A percentile compares a stretch with the other conserved stretches of the same genome.
Conservation (phyloP, 495 filamentous ascomycete species). For the Talaromyces trachyspermus region DNA sequence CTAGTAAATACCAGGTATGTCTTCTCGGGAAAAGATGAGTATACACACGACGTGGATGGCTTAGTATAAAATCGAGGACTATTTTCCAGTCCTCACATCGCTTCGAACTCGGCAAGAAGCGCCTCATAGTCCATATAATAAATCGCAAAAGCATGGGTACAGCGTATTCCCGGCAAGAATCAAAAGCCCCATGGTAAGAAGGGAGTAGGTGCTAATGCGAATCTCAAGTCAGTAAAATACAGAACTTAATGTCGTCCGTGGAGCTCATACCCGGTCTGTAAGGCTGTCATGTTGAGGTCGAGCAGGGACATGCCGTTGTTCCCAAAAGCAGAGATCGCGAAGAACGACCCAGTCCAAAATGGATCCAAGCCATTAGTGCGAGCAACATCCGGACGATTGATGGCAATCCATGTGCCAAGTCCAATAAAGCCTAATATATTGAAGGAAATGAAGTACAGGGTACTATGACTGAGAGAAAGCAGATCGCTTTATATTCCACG, state of each 20-base stretch:
- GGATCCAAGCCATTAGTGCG: slow-evolving; percentile 63
- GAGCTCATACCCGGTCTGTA: slow-evolving; percentile 27
- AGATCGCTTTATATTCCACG: slow-evolving; percentile 71
- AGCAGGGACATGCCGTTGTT: slow-evolving; percentile 83
- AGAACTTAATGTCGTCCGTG: not conserved
- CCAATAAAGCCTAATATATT: slow-evolving; percentile 65
- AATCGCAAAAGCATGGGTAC: slow-evolving; percentile 74
- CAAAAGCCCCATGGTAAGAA: slow-evolving; percentile 67
- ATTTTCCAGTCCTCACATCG: slow-evolving; percentile 44
- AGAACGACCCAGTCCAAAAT: slow-evolving; percentile 34
- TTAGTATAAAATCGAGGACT: slow-evolving; percentile 74
- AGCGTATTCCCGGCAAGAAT: slow-evolving; percentile 81
- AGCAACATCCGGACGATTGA: slow-evolving; percentile 49
- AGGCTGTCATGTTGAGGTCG: slow-evolving; percentile 65
- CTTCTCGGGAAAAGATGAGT: slow-evolving; percentile 74
- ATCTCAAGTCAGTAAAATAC: slow-evolving; percentile 8
- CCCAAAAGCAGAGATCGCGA: slow-evolving; percentile 66
- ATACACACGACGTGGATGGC: slow-evolving; percentile 72
- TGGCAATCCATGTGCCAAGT: slow-evolving; percentile 63
- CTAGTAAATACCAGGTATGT: slow-evolving; percentile 75
- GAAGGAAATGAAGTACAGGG: slow-evolving; percentile 68
- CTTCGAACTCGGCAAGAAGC: slow-evolving; percentile 34
- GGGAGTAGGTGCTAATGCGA: slow-evolving; percentile 45
- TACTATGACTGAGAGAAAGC: slow-evolving; percentile 63
- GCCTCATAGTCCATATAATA: slow-evolving; percentile 59